These are phyloP conservation scores for Dicorynia guianensis DNA, from an alignment of 306 rosid genomes.

Conservation along the genomic window DNA sequence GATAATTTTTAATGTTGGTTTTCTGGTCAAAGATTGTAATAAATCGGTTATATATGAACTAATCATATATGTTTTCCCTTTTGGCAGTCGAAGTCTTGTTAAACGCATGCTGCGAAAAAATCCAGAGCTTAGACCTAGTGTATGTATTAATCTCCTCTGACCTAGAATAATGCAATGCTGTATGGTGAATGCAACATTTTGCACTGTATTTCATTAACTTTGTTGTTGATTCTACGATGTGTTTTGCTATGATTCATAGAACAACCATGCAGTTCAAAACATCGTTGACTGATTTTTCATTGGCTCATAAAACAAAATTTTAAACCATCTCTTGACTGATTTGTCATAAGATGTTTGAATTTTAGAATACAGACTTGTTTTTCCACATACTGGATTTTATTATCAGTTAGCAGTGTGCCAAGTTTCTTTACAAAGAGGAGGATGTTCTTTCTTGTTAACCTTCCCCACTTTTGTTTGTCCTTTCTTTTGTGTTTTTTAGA, in stretches of 20 bases:
- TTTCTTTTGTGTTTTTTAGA: neutral
- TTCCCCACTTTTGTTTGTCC: neutral
- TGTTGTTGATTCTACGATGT: slow-evolving; percentile 5
- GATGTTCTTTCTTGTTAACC: too few species aligned
- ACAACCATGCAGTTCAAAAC: slow-evolving; percentile 23
- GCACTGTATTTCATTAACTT: slow-evolving; percentile 10
- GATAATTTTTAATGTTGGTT: slow-evolving; percentile 30
- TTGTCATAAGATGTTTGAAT: too few species aligned
- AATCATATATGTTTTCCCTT: slow-evolving; percentile 43
- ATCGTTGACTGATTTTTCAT: too few species aligned
- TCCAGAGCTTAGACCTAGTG: slow-evolving; percentile 97
- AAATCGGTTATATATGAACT: slow-evolving; percentile 27
- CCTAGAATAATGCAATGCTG: slow-evolving; percentile 38
- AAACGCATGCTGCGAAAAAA: slow-evolving; percentile 99
- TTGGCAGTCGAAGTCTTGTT: slow-evolving; percentile 90
- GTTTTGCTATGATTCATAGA: slow-evolving; percentile 10
- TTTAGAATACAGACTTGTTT: too few species aligned
- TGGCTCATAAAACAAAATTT: too few species aligned
- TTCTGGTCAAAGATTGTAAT: slow-evolving; percentile 25
- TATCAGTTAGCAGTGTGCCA: neutral
- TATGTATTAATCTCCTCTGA: slow-evolving; percentile 60
- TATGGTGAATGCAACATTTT: slow-evolving; percentile 20
- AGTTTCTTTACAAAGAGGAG: neutral
- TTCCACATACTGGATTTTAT: neutral
- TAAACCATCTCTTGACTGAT: too few species aligned